Evolutionary conservation across 306 rosid species (phyloP).

Genomic region (Malus sieversii): DNA sequence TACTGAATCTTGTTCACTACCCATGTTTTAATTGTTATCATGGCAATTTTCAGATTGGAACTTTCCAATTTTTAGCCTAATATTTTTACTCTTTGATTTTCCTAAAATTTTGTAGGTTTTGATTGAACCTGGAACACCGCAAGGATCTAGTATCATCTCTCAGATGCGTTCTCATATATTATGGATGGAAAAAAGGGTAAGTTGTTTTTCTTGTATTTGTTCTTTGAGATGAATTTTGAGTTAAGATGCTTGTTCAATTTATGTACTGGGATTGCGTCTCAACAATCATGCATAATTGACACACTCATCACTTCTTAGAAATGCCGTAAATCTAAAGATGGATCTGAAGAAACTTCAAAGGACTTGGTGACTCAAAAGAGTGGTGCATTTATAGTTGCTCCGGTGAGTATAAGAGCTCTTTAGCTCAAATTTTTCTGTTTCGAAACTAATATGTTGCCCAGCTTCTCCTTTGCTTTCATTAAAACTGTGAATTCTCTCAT

Average conservation of each 20-base stretch:
- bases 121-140: slow-evolving; percentile 93
- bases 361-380: slow-evolving; percentile 51
- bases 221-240: not conserved
- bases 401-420: slow-evolving; percentile 49
- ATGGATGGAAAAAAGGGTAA: slow-evolving; percentile 91
- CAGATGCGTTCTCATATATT: slow-evolving; percentile 91
- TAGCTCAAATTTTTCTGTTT: slow-evolving; percentile 1
- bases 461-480: not conserved
- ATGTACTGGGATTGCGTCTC: not conserved
- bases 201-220: slow-evolving; percentile 4
- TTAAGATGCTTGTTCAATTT: slow-evolving; percentile 6
- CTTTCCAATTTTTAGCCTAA: not conserved
- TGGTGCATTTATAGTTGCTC: slow-evolving; percentile 83
- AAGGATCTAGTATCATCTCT: slow-evolving; percentile 79
- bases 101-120: slow-evolving; percentile 52
- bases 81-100: not conserved
- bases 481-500: not conserved
- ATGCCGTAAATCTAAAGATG: slow-evolving; percentile 41
- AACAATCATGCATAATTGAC: not conserved
- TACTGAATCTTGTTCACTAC: slow-evolving; percentile 5
- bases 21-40: not conserved
- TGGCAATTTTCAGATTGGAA: not conserved
- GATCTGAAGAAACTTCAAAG: slow-evolving; percentile 39
- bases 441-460: not conserved
- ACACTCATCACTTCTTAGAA: slow-evolving; percentile 38